Evolutionary conservation across 2,329 filamentous ascomycete genomes (phyloP).

Genomic region (Claviceps sp.): DNA sequence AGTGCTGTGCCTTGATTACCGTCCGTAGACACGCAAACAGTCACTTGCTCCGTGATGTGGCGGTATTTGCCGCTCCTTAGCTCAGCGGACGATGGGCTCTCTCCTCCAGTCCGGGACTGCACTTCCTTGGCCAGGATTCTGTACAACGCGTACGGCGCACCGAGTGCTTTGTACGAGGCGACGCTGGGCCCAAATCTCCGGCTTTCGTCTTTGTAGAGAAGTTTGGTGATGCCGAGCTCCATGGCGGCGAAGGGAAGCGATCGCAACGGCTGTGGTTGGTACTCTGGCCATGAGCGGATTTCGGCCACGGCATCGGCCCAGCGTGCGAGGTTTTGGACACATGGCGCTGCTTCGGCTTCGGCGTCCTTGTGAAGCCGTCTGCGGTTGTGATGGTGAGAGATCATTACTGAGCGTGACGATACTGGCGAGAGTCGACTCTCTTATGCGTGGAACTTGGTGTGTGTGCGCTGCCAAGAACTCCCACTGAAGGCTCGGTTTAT

Average conservation of each 20-base stretch:
- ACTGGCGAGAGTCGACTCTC: background rate
- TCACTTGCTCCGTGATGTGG: slow-evolving; percentile 5
- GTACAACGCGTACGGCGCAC: slow-evolving; percentile 9
- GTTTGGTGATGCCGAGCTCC: slow-evolving; percentile 2
- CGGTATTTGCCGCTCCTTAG: slow-evolving; percentile 6
- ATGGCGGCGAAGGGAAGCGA: slow-evolving; percentile 4
- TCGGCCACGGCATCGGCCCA: slow-evolving; percentile 7
- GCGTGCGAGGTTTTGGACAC: slow-evolving; percentile 5
- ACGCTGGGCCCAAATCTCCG: slow-evolving; percentile 5
- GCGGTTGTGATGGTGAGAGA: background rate
- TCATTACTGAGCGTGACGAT: background rate
- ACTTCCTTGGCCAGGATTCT: slow-evolving; percentile 7
- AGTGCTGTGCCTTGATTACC: slow-evolving; percentile 9
- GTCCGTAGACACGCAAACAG: slow-evolving; percentile 9
- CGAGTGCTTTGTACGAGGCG: slow-evolving; percentile 9
- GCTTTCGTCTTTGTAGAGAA: slow-evolving; percentile 9
- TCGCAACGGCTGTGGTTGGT: slow-evolving; percentile 6
- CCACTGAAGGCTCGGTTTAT: background rate
- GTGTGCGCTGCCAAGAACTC: background rate
- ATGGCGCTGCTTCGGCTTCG: background rate
- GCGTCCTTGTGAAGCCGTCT: background rate
- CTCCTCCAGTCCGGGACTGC: background rate
- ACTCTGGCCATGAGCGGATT: slow-evolving; percentile 8
- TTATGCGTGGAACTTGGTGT: background rate
- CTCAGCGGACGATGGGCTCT: slow-evolving; percentile 2